Conservation (phyloP, 495 filamentous ascomycete genomes). For the Lasiosphaeria hispida region DNA sequence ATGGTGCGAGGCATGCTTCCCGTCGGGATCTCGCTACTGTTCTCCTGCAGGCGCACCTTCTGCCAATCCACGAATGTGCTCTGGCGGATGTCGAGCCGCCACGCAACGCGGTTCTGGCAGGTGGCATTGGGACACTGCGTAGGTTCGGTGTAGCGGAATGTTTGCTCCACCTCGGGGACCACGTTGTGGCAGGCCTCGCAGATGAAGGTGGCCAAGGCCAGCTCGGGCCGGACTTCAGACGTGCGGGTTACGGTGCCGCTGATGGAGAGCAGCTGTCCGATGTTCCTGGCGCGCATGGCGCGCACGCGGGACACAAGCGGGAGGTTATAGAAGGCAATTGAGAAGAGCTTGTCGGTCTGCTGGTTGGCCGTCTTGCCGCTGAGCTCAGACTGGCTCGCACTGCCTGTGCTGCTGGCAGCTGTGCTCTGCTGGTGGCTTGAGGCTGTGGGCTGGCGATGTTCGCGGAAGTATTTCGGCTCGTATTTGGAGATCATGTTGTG, state of each 20-base stretch:
- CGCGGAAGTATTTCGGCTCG: slow-evolving; percentile 88
- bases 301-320: slow-evolving; percentile 90
- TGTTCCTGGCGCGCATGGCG: slow-evolving; percentile 82
- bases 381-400: slow-evolving; percentile 61
- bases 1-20: slow-evolving; percentile 98
- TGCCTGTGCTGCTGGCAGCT: slow-evolving; percentile 59
- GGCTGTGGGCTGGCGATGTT: slow-evolving; percentile 74
- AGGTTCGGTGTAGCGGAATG: slow-evolving; percentile 95
- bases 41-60: slow-evolving; percentile 95
- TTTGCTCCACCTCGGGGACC: slow-evolving; percentile 90
- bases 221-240: slow-evolving; percentile 91
- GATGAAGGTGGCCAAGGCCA: slow-evolving; percentile 87
- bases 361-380: slow-evolving; percentile 79
- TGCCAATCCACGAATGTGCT: slow-evolving; percentile 99
- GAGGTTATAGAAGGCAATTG: slow-evolving; percentile 93
- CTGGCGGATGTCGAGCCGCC: slow-evolving; percentile 93
- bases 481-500: slow-evolving; percentile 93
- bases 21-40: slow-evolving; percentile 95
- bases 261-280: slow-evolving; percentile 89
- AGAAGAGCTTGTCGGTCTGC: slow-evolving; percentile 94
- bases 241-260: slow-evolving; percentile 96
- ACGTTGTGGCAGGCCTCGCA: slow-evolving; percentile 83
- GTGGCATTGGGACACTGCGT: slow-evolving; percentile 89
- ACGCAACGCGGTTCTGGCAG: slow-evolving; percentile 86
- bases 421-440: slow-evolving; percentile 65